These are phyloP conservation scores for Botryosphaeria agaves DNA, from an alignment of 2,329 filamentous ascomycete genomes.

Conservation along the genomic window DNA sequence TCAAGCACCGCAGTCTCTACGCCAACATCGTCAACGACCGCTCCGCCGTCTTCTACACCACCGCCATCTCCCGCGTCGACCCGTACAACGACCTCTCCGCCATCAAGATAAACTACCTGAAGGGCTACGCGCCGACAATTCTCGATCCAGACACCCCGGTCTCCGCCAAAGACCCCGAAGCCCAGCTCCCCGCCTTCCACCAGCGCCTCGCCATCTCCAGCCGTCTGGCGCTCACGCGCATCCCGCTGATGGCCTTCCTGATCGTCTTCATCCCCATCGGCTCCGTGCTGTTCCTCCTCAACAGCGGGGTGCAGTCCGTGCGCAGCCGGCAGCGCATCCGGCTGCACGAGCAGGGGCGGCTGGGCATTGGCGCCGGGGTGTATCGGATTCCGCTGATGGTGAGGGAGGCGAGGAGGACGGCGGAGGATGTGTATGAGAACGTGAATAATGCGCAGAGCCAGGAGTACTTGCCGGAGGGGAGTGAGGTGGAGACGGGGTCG, in stretches of 20 bases:
- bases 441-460: constrained; percentile 51
- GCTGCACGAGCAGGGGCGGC: constrained; percentile 54
- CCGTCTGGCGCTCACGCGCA: constrained; percentile 26
- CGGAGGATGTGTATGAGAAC: constrained; percentile 63
- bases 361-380: constrained; percentile 46
- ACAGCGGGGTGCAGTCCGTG: constrained; percentile 59
- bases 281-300: constrained; percentile 52
- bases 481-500: constrained; percentile 23
- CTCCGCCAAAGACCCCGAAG: constrained; percentile 22
- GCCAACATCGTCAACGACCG: constrained; percentile 77
- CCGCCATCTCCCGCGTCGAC: constrained; percentile 57
- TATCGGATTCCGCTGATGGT: constrained; percentile 66
- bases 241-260: constrained; percentile 49
- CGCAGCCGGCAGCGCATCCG: constrained; percentile 58
- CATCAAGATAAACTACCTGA: constrained; percentile 54
- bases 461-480: constrained; percentile 47
- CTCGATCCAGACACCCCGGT: constrained; percentile 51
- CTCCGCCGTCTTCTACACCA: constrained; percentile 70
- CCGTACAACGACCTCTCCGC: constrained; percentile 54
- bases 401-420: constrained; percentile 55
- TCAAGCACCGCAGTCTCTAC: constrained; percentile 64
- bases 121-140: constrained; percentile 58
- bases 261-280: constrained; percentile 58
- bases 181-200: constrained; percentile 16
- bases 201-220: constrained; percentile 17